phyloP scores from a whole-genome alignment of 129 eudicot genomes.

The Chrysanthemum makinoi region DNA sequence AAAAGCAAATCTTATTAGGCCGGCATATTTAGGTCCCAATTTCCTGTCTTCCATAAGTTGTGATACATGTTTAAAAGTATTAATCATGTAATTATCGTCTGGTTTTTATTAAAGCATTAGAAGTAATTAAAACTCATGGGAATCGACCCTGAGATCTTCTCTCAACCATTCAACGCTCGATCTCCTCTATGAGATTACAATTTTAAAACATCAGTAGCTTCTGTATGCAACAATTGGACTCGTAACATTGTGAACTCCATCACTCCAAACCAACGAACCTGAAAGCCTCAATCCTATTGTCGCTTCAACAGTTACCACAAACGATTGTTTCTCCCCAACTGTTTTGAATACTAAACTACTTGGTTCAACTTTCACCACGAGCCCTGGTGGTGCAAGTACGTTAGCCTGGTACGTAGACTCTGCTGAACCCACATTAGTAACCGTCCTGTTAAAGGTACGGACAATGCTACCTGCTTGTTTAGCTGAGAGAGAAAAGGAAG shows the following conservation, averaged over 20 bases:
- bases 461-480: background rate
- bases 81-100: too few relatives aligned
- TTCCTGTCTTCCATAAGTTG: too few relatives aligned
- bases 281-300: conserved; percentile 26
- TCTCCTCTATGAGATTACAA: background rate
- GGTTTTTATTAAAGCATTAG: too few relatives aligned
- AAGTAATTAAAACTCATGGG: too few relatives aligned
- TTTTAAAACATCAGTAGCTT: too few relatives aligned
- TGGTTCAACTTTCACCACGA: conserved; percentile 41
- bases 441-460: conserved; percentile 29
- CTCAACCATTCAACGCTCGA: background rate
- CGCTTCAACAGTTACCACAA: conserved; percentile 43
- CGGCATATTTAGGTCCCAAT: too few relatives aligned
- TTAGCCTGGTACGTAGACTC: conserved; percentile 30
- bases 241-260: conserved; percentile 46
- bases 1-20: too few relatives aligned
- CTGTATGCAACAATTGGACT: conserved; percentile 53
- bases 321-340: conserved; percentile 38
- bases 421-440: conserved; percentile 47
- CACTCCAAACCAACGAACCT: conserved; percentile 60
- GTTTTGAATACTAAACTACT: conserved; percentile 30
- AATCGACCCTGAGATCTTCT: too few relatives aligned
- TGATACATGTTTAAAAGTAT: too few relatives aligned
- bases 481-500: conserved; percentile 42
- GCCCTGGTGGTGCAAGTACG: conserved; percentile 35